Conservation (phyloP, 2,329 filamentous ascomycete species). For the Phyllosticta citribraziliensis region DNA sequence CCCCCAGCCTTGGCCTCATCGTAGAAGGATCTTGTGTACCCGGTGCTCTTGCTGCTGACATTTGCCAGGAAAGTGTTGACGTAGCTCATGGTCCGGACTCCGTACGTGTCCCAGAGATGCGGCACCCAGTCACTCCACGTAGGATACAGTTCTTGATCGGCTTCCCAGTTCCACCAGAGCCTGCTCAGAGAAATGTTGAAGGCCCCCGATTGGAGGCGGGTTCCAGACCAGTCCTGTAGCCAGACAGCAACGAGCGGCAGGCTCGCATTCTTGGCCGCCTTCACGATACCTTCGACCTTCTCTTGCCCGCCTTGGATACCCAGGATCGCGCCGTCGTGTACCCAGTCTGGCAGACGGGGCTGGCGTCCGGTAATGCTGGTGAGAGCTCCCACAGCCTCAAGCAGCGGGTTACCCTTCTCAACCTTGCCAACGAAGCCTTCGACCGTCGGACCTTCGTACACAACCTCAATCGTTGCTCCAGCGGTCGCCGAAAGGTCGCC, state of each 20-base stretch:
- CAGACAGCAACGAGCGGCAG: constrained; percentile 28
- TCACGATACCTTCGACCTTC: constrained; percentile 26
- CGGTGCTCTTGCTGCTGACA: constrained; percentile 24
- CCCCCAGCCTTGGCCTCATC: constrained; percentile 21
- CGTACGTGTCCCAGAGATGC: constrained; percentile 21
- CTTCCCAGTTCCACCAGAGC: constrained; percentile 33
- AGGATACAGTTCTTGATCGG: constrained; percentile 25
- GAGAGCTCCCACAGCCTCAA: constrained; percentile 18
- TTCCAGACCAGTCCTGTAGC: constrained; percentile 30
- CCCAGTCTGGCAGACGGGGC: constrained; percentile 21
- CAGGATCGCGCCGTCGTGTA: constrained; percentile 21
- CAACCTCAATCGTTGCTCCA: not conserved
- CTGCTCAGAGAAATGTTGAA: constrained; percentile 22
- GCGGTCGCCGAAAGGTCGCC: not conserved
- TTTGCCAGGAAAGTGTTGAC: constrained; percentile 29
- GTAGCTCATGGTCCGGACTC: constrained; percentile 22
- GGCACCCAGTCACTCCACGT: constrained; percentile 28
- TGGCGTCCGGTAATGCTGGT: constrained; percentile 27
- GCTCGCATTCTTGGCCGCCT: constrained; percentile 19
- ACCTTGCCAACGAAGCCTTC: not conserved
- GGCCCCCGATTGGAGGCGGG: constrained; percentile 24
- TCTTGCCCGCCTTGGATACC: constrained; percentile 29
- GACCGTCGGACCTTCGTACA: constrained; percentile 1
- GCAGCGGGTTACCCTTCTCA: constrained; percentile 13
- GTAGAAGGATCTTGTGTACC: constrained; percentile 23